phyloP scores from a whole-genome alignment of 192 early-diverging fungal genomes.

The Rhizophagus clarus region DNA sequence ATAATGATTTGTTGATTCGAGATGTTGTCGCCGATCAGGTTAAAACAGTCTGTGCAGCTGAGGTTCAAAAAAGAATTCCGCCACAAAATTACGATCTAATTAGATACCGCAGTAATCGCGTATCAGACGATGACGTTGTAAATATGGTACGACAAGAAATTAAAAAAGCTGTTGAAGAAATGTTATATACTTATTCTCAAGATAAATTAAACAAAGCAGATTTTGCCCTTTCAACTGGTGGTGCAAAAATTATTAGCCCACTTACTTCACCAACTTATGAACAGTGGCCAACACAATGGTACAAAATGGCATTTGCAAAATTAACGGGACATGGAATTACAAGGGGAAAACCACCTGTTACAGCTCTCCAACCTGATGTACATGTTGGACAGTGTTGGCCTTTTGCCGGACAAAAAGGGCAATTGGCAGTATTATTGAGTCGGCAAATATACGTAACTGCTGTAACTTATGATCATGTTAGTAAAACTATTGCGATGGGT shows the following conservation, averaged over 20 bases:
- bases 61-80: slow-evolving; percentile 21
- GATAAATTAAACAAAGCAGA: slow-evolving; percentile 62
- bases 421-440: slow-evolving; percentile 64
- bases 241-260: slow-evolving; percentile 60
- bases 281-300: slow-evolving; percentile 11
- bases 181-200: slow-evolving; percentile 59
- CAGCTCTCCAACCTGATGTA: slow-evolving; percentile 45
- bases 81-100: background rate
- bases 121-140: background rate
- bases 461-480: slow-evolving; percentile 72
- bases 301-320: background rate
- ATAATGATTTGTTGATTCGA: slow-evolving; percentile 18
- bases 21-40: slow-evolving; percentile 6
- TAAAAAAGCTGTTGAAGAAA: slow-evolving; percentile 53
- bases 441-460: slow-evolving; percentile 57
- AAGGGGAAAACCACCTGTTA: slow-evolving; percentile 20
- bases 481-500: slow-evolving; percentile 57
- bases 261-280: slow-evolving; percentile 56
- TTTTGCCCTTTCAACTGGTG: slow-evolving; percentile 68
- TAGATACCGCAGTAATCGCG: background rate
- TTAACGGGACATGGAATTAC: background rate
- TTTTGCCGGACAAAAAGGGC: slow-evolving; percentile 63
- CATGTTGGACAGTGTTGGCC: slow-evolving; percentile 78
- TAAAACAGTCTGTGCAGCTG: slow-evolving; percentile 9
- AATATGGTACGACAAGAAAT: slow-evolving; percentile 18